Base-by-base conservation (phyloP, 305 asterid genomes). In the Plantago coronopus region DNA sequence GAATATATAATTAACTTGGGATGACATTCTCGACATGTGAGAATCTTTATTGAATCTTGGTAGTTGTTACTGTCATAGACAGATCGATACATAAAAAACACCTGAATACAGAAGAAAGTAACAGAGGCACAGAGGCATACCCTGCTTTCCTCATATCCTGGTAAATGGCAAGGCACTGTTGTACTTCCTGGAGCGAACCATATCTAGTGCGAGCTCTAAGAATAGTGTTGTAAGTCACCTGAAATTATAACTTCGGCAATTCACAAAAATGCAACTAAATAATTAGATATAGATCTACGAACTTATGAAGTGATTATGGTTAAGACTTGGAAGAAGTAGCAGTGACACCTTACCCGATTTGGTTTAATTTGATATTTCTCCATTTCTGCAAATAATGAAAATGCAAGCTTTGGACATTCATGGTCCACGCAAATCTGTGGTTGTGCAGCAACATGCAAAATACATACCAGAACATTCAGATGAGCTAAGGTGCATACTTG, bases 61-160 rank as follows among this genome's bases (percentile, higher is more conserved):
- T 50, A 22, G 14, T n/a, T n/a, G n/a, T n/a, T 21, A 10, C 11
- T 6, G 12, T 50, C 12, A 20, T 5, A 2, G 31, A 27, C 31
- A 2, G 31, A 27, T 27, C 5, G 31, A 2, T 27, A 5, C 5
- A 27, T 27, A 27, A 27, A 27, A 27, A 2, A 2, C 31, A 27
- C 5, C 38, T 2, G 38, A 31, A 9, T 31, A 31, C 38, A 31
- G 38, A 2, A 31, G 57, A 51, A 6, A 48, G 22, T 54, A 22
- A 48, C 22, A 56, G 65, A 51, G 58, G 51, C 76, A 48, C 22
- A 56, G 65, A 51, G 58, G 51, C 76, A 62, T 80, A 91, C 98
- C 98, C 98, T 57, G 95, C 88, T 84, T 80, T 91, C 49, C 97
- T 85, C 98, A 91, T 91, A 19, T 89, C 88, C 74, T 86, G 95